Conservation (phyloP, 2,329 filamentous ascomycete species). For the Chaetomiaceae sp. region DNA sequence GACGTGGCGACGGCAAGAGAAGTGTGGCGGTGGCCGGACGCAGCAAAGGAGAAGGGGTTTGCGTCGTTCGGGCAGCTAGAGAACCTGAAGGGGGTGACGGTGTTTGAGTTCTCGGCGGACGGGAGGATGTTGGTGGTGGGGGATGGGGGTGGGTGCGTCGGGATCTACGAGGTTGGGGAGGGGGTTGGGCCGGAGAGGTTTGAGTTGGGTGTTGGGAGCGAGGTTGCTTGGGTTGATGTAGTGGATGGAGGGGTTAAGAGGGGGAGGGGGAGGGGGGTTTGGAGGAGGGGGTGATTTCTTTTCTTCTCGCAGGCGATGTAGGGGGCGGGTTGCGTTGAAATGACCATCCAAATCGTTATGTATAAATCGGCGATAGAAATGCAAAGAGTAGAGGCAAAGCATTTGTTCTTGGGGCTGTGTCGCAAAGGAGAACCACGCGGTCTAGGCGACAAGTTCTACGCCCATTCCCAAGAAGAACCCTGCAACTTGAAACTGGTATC, state of each 20-base stretch:
- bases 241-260: background rate
- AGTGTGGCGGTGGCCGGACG: constrained; percentile 26
- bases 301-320: no score
- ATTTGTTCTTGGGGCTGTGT: no score
- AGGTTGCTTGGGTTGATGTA: constrained; percentile 13
- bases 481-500: no score
- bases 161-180: constrained; percentile 22
- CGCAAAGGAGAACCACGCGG: no score
- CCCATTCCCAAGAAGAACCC: no score
- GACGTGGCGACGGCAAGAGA: constrained; percentile 20
- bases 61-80: constrained; percentile 23
- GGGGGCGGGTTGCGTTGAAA: no score
- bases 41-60: constrained; percentile 5
- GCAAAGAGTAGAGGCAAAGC: no score
- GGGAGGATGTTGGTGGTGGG: constrained; percentile 22
- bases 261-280: background rate
- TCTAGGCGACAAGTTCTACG: no score
- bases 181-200: constrained; percentile 10
- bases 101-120: constrained; percentile 27
- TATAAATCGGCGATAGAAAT: no score
- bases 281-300: background rate
- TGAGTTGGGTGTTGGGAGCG: constrained; percentile 17
- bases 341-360: no score
- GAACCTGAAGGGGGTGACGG: constrained; percentile 19
- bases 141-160: constrained; percentile 18